Base-by-base conservation (phyloP, 805 yeast genomes). In the Metschnikowia kunwiensis region DNA sequence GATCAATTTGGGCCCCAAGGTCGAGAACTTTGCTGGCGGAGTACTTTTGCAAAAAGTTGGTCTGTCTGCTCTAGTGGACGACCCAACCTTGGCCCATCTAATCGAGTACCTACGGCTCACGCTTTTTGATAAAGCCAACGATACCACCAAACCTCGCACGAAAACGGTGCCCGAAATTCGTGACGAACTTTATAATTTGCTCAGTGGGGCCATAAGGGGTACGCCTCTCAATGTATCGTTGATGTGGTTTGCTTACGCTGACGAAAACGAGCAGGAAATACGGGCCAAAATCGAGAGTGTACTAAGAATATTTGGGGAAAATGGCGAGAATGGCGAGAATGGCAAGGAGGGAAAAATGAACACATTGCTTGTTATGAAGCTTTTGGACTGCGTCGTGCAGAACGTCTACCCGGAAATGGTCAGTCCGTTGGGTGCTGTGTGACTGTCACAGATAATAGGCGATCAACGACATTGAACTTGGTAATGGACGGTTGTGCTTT, bases 401-500 rank as follows among this genome's bases (percentile, higher is more conserved):
- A 32, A 38, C 20, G 20, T 57, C 23, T 60, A 55, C 34, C 63
- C 63, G 1, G 60, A 57, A 35, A 32, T 56, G 36, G 30, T n/a
- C n/a, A n/a, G n/a, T n/a, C n/a, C n/a, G n/a, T n/a, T n/a, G n/a
- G n/a, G n/a, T n/a, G n/a, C n/a, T n/a, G n/a, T n/a, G n/a, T n/a
- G n/a, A n/a, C n/a, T n/a, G n/a, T n/a, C n/a, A n/a, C n/a, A n/a
- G n/a, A n/a, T n/a, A n/a, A n/a, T n/a, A n/a, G n/a, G n/a, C n/a
- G n/a, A n/a, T n/a, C n/a, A n/a, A n/a, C n/a, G n/a, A n/a, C n/a
- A n/a, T n/a, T n/a, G n/a, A n/a, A n/a, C n/a, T n/a, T n/a, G n/a
- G n/a, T n/a, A n/a, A n/a, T n/a, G n/a, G n/a, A n/a, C n/a, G n/a
- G n/a, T n/a, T n/a, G n/a, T n/a, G n/a, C n/a, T n/a, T n/a, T n/a